phyloP scores from a whole-genome alignment of 2,329 filamentous ascomycete species.

The Fusarium nelsonii region DNA sequence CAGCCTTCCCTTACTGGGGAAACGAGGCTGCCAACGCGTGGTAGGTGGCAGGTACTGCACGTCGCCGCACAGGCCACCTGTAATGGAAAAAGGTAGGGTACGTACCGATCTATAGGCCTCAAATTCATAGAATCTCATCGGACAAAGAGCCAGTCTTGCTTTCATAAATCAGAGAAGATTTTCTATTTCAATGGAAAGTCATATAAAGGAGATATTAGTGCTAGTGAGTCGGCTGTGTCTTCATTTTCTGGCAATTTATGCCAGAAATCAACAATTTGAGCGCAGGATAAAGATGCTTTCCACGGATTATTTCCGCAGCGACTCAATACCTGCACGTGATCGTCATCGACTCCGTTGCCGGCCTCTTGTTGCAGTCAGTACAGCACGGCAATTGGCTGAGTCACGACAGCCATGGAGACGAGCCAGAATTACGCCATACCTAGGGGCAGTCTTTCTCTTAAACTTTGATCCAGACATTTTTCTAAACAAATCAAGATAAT shows the following conservation, averaged over 20 bases:
- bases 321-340: constrained; percentile 33
- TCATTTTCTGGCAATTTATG: neutral
- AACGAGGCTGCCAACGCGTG: constrained; percentile 42
- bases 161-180: neutral
- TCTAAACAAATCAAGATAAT: constrained; percentile 27
- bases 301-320: neutral
- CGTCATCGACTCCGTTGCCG: constrained; percentile 37
- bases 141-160: neutral
- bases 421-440: constrained; percentile 49
- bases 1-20: constrained; percentile 45
- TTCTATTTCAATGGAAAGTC: too few relatives aligned
- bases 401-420: constrained; percentile 35
- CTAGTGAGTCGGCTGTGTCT: neutral
- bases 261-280: neutral
- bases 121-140: neutral
- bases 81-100: constrained; percentile 12
- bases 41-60: constrained; percentile 15
- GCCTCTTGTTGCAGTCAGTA: constrained; percentile 24
- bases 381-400: constrained; percentile 46
- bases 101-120: constrained; percentile 7
- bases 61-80: constrained; percentile 35
- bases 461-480: constrained; percentile 39
- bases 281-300: neutral
- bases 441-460: constrained; percentile 38
- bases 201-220: too few relatives aligned